phyloP scores from a whole-genome alignment of 163 green algal genomes.

The Coccomyxa subellipsoidea region DNA sequence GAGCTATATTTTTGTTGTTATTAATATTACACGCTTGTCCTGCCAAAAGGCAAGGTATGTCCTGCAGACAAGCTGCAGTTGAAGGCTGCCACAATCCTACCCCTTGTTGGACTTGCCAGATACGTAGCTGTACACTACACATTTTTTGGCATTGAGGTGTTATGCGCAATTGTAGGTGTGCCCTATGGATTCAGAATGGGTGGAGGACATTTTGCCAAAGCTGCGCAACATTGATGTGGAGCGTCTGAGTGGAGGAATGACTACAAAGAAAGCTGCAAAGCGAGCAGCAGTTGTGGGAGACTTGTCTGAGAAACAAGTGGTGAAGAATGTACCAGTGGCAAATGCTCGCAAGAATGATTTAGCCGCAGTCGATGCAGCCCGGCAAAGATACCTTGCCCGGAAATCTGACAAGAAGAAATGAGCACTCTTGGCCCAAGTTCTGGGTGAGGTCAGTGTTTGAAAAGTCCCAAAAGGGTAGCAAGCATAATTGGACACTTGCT shows the following conservation, averaged over 20 bases:
- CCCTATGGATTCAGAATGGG: conserved; percentile 67
- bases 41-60: too few relatives aligned
- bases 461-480: too few relatives aligned
- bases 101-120: too few relatives aligned
- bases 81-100: too few relatives aligned
- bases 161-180: conserved; percentile 64
- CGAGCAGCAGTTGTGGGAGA: conserved; percentile 11
- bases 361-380: conserved; percentile 55
- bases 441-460: too few relatives aligned
- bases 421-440: too few relatives aligned
- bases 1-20: too few relatives aligned
- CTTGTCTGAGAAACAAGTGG: neutral
- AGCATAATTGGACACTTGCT: too few relatives aligned
- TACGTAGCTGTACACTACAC: neutral
- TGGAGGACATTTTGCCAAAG: conserved; percentile 66
- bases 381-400: conserved; percentile 59
- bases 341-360: conserved; percentile 40
- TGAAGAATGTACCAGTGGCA: too few relatives aligned
- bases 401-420: conserved; percentile 34
- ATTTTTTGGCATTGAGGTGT: neutral
- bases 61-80: too few relatives aligned
- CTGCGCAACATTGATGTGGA: conserved; percentile 74
- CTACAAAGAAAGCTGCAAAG: conserved; percentile 24
- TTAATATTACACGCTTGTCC: too few relatives aligned
- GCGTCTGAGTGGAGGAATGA: conserved; percentile 59